Percentiles rank a stretch among this genome's conserved stretches.
phyloP scores from a whole-genome alignment of 768 basidiomycete species.

The Dioszegia crocea region DNA sequence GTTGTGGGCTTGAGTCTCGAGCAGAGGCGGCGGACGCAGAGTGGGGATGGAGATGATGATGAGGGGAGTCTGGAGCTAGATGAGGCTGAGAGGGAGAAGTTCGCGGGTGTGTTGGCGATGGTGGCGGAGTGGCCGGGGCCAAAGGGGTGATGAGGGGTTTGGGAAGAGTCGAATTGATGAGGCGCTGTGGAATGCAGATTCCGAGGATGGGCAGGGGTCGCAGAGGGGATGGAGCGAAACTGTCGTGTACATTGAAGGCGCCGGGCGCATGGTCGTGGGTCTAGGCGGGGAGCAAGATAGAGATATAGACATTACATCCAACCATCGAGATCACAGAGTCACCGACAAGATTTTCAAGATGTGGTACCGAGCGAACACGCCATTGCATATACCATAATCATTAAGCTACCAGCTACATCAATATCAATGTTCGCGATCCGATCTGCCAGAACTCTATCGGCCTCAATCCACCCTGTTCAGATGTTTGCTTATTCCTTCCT shows the following conservation, averaged over 20 bases:
- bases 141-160: neutral
- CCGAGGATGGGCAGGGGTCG: no score
- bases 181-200: no score
- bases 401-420: neutral
- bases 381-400: no score
- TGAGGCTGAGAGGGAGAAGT: conserved; percentile 50
- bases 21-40: neutral
- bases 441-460: neutral
- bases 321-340: no score
- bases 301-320: no score
- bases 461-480: neutral
- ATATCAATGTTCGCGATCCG: conserved; percentile 1
- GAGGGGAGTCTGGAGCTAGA: conserved; percentile 44
- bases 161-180: neutral
- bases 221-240: no score
- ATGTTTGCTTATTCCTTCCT: conserved; percentile 8
- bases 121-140: conserved; percentile 44
- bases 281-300: no score
- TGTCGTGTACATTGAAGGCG: no score
- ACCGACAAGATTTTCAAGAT: no score
- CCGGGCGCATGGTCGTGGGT: no score
- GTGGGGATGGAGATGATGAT: conserved; percentile 41
- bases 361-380: no score
- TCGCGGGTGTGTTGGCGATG: conserved; percentile 54
- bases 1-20: conserved; percentile 70